Evolutionary conservation across 1,284 basidiomycete genomes (phyloP).

Genomic region (Schizophyllum commune): DNA sequence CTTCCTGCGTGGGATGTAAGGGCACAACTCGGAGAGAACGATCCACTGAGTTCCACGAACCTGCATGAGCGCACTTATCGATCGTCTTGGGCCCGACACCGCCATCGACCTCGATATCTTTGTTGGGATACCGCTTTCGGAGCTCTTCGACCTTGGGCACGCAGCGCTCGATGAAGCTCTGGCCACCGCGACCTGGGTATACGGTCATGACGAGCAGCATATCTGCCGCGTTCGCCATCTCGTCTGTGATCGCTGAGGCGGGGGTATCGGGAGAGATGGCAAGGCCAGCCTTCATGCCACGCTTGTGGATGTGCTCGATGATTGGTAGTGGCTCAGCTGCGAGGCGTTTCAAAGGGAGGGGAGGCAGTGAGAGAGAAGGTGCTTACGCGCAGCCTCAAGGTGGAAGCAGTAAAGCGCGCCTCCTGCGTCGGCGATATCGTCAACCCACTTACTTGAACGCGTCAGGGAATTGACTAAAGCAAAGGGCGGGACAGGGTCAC

Average conservation of each 20-base stretch:
- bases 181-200: constrained; percentile 89
- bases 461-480: constrained; percentile 3
- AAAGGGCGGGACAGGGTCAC: constrained; percentile 30
- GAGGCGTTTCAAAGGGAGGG: constrained; percentile 2
- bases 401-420: constrained; percentile 97
- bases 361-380: not conserved
- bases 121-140: constrained; percentile 82
- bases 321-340: constrained; percentile 68
- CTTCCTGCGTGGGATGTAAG: constrained; percentile 50
- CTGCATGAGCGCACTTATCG: constrained; percentile 84
- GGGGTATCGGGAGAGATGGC: constrained; percentile 94
- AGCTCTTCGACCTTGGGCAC: constrained; percentile 92
- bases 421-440: constrained; percentile 93
- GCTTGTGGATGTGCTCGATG: constrained; percentile 68
- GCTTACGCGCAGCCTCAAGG: constrained; percentile 87
- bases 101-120: constrained; percentile 97
- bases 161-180: constrained; percentile 94
- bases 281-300: constrained; percentile 85
- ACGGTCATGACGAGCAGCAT: constrained; percentile 99
- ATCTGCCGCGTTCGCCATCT: constrained; percentile 74
- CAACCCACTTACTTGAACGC: constrained; percentile 72
- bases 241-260: constrained; percentile 77
- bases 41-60: constrained; percentile 32
- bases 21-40: not conserved
- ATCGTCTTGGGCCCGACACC: constrained; percentile 92